A percentile compares a stretch with the other conserved stretches of the same genome.
Conservation (phyloP, 768 basidiomycete genomes). For the Amanita molliuscula region DNA sequence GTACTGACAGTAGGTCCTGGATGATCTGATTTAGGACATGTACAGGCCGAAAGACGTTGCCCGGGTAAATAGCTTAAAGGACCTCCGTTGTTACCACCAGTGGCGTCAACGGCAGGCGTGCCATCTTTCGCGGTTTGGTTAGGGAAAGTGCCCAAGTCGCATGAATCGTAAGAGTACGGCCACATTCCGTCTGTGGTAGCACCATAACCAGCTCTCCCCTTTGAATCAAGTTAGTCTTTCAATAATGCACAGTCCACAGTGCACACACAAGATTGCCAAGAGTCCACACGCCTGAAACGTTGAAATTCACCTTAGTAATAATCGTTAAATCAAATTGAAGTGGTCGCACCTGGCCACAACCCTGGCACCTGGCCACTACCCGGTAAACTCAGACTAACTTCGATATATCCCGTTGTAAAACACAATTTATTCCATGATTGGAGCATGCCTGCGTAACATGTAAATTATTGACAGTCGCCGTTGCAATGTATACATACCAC, state of each 20-base stretch:
- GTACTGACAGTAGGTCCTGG: conserved; percentile 65
- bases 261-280: conserved; percentile 59
- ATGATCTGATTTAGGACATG: conserved; percentile 78
- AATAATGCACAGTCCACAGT: neutral
- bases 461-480: conserved; percentile 11
- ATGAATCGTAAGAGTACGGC: conserved; percentile 79
- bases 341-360: conserved; percentile 70
- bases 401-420: conserved; percentile 88
- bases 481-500: conserved; percentile 39
- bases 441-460: conserved; percentile 41
- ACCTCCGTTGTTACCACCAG: conserved; percentile 37
- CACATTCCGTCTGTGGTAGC: conserved; percentile 81
- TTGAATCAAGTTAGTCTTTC: conserved; percentile 12
- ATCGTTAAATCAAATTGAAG: neutral
- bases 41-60: conserved; percentile 80
- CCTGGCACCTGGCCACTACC: conserved; percentile 53
- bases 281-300: conserved; percentile 48
- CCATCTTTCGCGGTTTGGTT: conserved; percentile 63
- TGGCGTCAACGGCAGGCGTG: conserved; percentile 46
- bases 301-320: neutral
- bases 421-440: conserved; percentile 93
- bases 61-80: conserved; percentile 75
- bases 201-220: conserved; percentile 84
- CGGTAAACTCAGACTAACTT: conserved; percentile 70
- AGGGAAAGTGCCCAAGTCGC: conserved; percentile 80